Base-by-base conservation (phyloP, 75 land plant species). In the Selaginella moellendorffii region DNA sequence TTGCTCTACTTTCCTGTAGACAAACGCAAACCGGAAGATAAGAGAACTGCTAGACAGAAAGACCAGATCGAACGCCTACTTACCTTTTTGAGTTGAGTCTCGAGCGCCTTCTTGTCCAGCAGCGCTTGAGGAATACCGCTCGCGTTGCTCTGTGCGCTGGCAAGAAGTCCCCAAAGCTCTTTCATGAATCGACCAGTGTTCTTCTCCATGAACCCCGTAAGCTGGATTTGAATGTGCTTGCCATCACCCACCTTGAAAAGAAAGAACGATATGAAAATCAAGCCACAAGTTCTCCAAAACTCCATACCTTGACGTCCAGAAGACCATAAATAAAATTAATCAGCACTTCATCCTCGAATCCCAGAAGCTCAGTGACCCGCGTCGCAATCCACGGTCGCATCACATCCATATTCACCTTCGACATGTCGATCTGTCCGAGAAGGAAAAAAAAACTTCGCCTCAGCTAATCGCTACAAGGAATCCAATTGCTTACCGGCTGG, bases 181-280 rank as follows among this genome's bases (percentile, higher is more conserved):
- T 82, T 95, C 99, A 95, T 95, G 60, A 95, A 95, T 63, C 82
- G 84, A 12, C 80, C 85, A 17, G 99, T 95, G 70, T 95, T 83
- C 72, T 90, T 95, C 74, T 95, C 99, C 96, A 95, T 86, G 64
- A 95, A 95, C 20, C 99, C 99, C 54, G 99, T 95, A 0, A 95
- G 72, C 54, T 82, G 84, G 22, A 95, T 95, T 65, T 95, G 99
- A 23, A 95, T 72, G 59, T 95, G 82, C 73, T 95, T 95, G 1
- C 99, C 99, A 82, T 95, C 95, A 22, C 84, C 90, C 24, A 65
- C 75, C 96, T 89, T 69, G 54, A 42, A n/a, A 52, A 21, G 63
- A 36, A 36, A 36, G 10, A 36, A 14, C 14, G 14, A 36, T 96
- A 69, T 69, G 63, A 1, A 72, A 65, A 54, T 88, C 80, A 5